phyloP scores from a whole-genome alignment of 1,284 basidiomycete species.

The Sporisorium scitamineum region DNA sequence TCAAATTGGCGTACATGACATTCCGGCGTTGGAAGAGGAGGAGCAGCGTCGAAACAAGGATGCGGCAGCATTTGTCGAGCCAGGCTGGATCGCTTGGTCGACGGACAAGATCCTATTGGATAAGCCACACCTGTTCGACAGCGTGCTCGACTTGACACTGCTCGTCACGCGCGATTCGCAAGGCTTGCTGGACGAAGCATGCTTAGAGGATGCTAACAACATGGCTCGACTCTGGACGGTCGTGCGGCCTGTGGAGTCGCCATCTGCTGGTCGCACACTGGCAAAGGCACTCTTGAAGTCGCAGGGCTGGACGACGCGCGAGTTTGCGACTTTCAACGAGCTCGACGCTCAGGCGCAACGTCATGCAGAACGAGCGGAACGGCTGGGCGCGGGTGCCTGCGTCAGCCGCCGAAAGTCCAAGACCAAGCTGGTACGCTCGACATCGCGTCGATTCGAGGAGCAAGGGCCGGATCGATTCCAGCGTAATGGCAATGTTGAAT shows the following conservation, averaged over 20 bases:
- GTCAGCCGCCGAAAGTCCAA: constrained; percentile 28
- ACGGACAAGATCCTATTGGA: constrained; percentile 61
- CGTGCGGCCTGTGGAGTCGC: constrained; percentile 5
- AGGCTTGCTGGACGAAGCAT: constrained; percentile 28
- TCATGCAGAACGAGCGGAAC: constrained; percentile 35
- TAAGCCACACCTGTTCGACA: constrained; percentile 57
- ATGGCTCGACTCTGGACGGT: constrained; percentile 21
- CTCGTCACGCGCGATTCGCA: constrained; percentile 29
- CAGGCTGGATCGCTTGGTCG: constrained; percentile 62
- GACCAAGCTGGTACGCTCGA: constrained; percentile 12
- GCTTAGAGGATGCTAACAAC: constrained; percentile 23
- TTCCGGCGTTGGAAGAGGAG: constrained; percentile 42
- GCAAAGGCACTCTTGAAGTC: constrained; percentile 31
- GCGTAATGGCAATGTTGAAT: constrained; percentile 10
- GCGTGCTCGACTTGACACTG: constrained; percentile 54
- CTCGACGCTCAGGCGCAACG: constrained; percentile 50
- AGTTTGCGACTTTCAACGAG: constrained; percentile 59
- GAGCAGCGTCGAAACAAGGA: constrained; percentile 14
- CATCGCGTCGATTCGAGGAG: constrained; percentile 21
- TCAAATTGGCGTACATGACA: constrained; percentile 60
- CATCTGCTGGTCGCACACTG: neutral
- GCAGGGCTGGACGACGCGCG: constrained; percentile 55
- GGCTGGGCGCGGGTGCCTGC: constrained; percentile 21
- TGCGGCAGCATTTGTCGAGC: neutral
- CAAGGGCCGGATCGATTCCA: no score